Conservation (phyloP, 495 filamentous ascomycete genomes). For the Penicillium mononematosum region DNA sequence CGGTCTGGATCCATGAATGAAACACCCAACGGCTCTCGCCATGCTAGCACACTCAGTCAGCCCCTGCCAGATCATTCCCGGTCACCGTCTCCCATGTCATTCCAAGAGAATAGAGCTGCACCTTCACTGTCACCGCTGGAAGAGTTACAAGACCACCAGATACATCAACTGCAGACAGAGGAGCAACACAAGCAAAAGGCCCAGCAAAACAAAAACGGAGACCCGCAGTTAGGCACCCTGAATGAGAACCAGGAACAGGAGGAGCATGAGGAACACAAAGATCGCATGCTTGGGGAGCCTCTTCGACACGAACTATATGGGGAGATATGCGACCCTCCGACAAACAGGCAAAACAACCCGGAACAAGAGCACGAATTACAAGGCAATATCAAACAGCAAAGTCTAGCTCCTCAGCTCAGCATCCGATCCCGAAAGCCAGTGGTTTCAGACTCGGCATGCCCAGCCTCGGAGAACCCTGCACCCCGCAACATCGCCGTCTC, state of each 20-base stretch:
- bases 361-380: neutral
- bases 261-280: conserved; percentile 3
- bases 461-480: neutral
- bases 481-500: conserved; percentile 16
- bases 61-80: conserved; percentile 14
- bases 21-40: conserved; percentile 2
- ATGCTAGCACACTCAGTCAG: conserved; percentile 16
- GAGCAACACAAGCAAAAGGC: neutral
- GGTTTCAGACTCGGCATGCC: neutral
- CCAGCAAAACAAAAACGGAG: neutral
- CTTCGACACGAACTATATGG: neutral
- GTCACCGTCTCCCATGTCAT: conserved; percentile 11
- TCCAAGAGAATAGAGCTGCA: neutral
- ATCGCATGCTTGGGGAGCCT: neutral
- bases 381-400: neutral
- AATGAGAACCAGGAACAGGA: conserved; percentile 6
- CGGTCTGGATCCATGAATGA: conserved; percentile 12
- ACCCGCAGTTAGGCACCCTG: neutral
- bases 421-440: conserved; percentile 14
- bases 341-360: neutral
- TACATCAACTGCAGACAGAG: neutral
- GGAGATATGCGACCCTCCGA: neutral
- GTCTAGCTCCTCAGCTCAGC: conserved; percentile 5
- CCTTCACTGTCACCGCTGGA: conserved; percentile 2
- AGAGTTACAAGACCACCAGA: neutral